phyloP scores from a whole-genome alignment of 257 asterid species.

The Cordia subcordata region DNA sequence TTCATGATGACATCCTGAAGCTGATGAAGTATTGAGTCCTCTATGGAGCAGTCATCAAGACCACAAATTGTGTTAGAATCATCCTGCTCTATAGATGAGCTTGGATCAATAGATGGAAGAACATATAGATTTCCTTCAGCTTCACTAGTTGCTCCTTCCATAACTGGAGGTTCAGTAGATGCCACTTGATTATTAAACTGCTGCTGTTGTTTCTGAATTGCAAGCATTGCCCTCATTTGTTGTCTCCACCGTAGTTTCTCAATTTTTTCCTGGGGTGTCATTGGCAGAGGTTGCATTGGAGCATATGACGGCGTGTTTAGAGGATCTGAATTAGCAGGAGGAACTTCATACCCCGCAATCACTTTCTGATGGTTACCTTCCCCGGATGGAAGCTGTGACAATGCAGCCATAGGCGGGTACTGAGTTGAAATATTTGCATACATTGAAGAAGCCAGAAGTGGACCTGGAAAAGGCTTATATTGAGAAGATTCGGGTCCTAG shows the following conservation, averaged over 20 bases:
- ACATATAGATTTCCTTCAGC: constrained; percentile 35
- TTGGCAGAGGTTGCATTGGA: constrained; percentile 36
- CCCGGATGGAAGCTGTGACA: constrained; percentile 24
- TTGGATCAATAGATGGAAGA: constrained; percentile 44
- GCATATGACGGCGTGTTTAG: constrained; percentile 23
- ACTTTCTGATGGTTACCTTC: constrained; percentile 20
- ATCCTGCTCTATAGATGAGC: constrained; percentile 51
- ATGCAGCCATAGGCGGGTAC: constrained; percentile 29
- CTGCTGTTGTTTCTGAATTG: constrained; percentile 81
- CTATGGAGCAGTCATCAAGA: constrained; percentile 46
- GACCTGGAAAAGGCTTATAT: constrained; percentile 34
- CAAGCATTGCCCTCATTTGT: constrained; percentile 87
- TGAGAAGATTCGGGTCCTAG: constrained; percentile 37
- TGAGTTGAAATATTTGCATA: constrained; percentile 43
- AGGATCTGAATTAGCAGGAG: constrained; percentile 37
- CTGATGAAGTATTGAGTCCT: constrained; percentile 61
- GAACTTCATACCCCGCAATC: constrained; percentile 36
- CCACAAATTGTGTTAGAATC: constrained; percentile 42
- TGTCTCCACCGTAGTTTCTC: constrained; percentile 84
- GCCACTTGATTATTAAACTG: constrained; percentile 55
- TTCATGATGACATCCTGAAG: constrained; percentile 71
- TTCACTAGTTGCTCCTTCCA: constrained; percentile 48
- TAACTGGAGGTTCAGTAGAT: constrained; percentile 34
- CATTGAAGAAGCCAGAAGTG: constrained; percentile 42
- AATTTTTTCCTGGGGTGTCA: constrained; percentile 90